These are phyloP conservation scores for Cyclotella choctawhatcheeana DNA, from an alignment of 108 stramenopile genomes.

Conservation along the genomic window DNA sequence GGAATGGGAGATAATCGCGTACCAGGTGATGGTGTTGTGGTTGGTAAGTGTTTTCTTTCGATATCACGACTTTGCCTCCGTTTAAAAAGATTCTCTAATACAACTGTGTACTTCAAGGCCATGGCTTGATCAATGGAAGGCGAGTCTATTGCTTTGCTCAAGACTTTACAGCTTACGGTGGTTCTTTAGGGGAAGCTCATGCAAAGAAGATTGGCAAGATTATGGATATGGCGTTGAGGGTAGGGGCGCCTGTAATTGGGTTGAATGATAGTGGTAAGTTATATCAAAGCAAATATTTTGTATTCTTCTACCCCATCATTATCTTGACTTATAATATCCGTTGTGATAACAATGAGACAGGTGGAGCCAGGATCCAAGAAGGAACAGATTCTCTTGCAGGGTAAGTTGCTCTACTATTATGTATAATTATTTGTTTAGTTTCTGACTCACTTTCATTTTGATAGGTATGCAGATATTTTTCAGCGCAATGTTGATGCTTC, in stretches of 20 bases:
- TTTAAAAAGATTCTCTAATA: too few relatives aligned
- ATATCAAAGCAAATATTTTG: not conserved
- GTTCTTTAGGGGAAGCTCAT: conserved; percentile 94
- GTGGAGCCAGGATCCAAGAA: conserved; percentile 98
- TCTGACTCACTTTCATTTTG: too few relatives aligned
- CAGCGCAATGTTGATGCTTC: conserved; percentile 97
- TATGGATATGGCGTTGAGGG: conserved; percentile 97
- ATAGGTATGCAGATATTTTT: conserved; percentile 99
- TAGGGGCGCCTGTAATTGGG: conserved; percentile 97
- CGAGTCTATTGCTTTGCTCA: conserved; percentile 89
- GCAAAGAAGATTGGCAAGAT: conserved; percentile 99
- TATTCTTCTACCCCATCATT: not conserved
- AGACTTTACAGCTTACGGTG: conserved; percentile 99
- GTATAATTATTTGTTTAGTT: too few relatives aligned
- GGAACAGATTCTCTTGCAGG: conserved; percentile 96
- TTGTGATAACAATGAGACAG: too few relatives aligned
- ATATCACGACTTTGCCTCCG: too few relatives aligned
- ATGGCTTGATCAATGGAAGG: conserved; percentile 65
- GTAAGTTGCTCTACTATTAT: too few relatives aligned
- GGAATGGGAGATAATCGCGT: conserved; percentile 87
- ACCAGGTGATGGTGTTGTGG: conserved; percentile 97
- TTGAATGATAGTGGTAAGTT: conserved; percentile 98
- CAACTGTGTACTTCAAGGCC: too few relatives aligned
- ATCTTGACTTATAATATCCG: too few relatives aligned
- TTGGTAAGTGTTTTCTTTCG: conserved; percentile 33